Conservation (phyloP, 2,329 filamentous ascomycete species). For the Rutstroemia sydowiana region DNA sequence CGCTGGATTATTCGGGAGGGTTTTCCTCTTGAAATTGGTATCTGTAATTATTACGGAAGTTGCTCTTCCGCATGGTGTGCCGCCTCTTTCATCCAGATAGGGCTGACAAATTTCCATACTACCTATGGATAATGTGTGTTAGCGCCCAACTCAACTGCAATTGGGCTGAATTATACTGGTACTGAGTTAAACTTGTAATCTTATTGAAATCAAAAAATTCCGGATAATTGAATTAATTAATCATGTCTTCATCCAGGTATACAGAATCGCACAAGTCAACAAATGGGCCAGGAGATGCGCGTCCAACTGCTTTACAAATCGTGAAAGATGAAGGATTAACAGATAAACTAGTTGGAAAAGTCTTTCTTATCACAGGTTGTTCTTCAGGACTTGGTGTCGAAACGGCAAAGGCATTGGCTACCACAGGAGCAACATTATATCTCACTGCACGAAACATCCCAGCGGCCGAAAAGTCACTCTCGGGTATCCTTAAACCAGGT, state of each 20-base stretch:
- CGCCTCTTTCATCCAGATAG: too few species aligned
- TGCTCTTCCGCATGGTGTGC: too few species aligned
- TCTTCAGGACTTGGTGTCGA: conserved; percentile 33
- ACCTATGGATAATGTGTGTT: too few species aligned
- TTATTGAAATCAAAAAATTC: too few species aligned
- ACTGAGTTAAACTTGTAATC: too few species aligned
- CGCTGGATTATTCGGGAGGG: too few species aligned
- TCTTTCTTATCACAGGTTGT: conserved; percentile 29
- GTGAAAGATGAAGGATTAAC: not conserved
- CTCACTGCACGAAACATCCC: conserved; percentile 29
- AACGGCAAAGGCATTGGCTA: conserved; percentile 30
- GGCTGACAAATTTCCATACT: too few species aligned
- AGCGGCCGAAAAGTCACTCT: conserved; percentile 26
- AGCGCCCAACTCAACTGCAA: too few species aligned
- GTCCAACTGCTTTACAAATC: not conserved
- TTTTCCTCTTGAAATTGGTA: too few species aligned
- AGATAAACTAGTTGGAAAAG: not conserved
- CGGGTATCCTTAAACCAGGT: conserved; percentile 35
- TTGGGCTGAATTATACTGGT: too few species aligned
- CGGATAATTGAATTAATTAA: too few species aligned
- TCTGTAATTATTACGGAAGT: too few species aligned
- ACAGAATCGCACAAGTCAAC: not conserved
- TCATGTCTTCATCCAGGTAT: not conserved
- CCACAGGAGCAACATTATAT: conserved; percentile 31
- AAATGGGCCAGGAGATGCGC: conserved; percentile 43